These are phyloP conservation scores for Tagetes erecta DNA, from an alignment of 129 eudicot genomes.

Conservation along the genomic window DNA sequence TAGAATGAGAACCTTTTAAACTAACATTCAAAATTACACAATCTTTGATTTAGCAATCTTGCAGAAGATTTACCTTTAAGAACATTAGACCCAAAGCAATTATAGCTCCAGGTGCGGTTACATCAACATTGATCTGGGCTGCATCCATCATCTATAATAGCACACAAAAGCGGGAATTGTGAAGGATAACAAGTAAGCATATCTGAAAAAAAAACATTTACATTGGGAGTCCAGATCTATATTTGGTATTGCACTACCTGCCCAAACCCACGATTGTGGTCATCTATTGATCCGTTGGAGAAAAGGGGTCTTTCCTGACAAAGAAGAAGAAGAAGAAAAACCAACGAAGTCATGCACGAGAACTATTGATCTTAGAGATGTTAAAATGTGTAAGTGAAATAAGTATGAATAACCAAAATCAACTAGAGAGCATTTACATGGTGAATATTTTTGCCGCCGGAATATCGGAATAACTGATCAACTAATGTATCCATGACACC, in stretches of 20 bases:
- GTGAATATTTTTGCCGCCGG: slow-evolving; percentile 66
- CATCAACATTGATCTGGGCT: slow-evolving; percentile 75
- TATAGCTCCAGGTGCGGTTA: slow-evolving; percentile 97
- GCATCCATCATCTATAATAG: slow-evolving; percentile 68
- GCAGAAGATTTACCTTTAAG: slow-evolving; percentile 65
- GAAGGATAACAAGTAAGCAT: slow-evolving; percentile 19
- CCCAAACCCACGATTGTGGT: slow-evolving; percentile 70
- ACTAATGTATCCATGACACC: slow-evolving; percentile 73
- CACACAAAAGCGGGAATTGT: slow-evolving; percentile 19
- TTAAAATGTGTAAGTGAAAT: neutral
- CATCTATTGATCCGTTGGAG: slow-evolving; percentile 52
- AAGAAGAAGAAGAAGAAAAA: slow-evolving; percentile 27
- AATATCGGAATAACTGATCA: slow-evolving; percentile 76
- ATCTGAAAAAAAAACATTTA: neutral
- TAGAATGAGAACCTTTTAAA: slow-evolving; percentile 9
- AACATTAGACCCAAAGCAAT: slow-evolving; percentile 84
- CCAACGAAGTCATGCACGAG: slow-evolving; percentile 31
- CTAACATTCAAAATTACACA: neutral
- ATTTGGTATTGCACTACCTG: slow-evolving; percentile 52
- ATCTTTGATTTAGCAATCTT: slow-evolving; percentile 8
- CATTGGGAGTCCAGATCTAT: slow-evolving; percentile 4
- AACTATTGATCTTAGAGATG: slow-evolving; percentile 5
- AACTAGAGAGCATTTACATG: slow-evolving; percentile 48
- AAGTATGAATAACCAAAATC: slow-evolving; percentile 14
- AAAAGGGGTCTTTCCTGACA: slow-evolving; percentile 57